Base-by-base conservation (phyloP, 805 yeast genomes). In the Lipomyces lipofer region DNA sequence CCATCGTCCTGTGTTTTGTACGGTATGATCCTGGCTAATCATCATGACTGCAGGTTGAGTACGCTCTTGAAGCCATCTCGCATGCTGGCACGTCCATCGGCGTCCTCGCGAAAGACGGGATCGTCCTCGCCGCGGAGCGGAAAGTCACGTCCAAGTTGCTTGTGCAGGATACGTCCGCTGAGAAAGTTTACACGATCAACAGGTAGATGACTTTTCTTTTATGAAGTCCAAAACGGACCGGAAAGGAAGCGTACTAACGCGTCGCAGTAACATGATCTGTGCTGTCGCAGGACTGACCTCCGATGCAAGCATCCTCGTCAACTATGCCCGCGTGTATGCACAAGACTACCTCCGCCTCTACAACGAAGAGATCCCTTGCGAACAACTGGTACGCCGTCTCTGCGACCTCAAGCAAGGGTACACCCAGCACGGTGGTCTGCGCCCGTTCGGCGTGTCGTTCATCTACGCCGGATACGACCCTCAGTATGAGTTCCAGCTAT, bases 241-340 rank as follows among this genome's bases (percentile, higher is more conserved):
- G n/a, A 6, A 6, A 17, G 19, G 28, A 10, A 21, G 29, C 7
- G 13, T 8, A 12, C 28, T 49, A n/a, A 45, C 52, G 43, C 9
- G 10, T n/a, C n/a, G 5, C 24, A 67, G 68, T 67, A 82, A 83
- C 63, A 85, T 84, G 75, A 78, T 90, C 47, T 88, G 95, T 65
- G 96, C 97, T 0, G 99, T 94, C 30, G 99, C 99, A 0, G 99
- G 99, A 47, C 84, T 94, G 83, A 94, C 94, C 40, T 92, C 98
- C 1, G 99, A 94, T 73, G 99, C 99, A 1, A 85, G 88, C 30
- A 90, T 91, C 51, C 78, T 94, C 63, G 86, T 94, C 60, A 86
- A 88, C 71, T 82, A 83, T 64, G 95, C 96, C n/a, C 79, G 99
- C 64, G 79, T 82, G 21, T 73, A 77, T 56, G 95, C 97, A 4